A percentile compares a stretch with the other conserved stretches of the same genome.
Evolutionary conservation across 2,329 filamentous ascomycete genomes (phyloP).

Genomic region (Colletotrichum australisinense): DNA sequence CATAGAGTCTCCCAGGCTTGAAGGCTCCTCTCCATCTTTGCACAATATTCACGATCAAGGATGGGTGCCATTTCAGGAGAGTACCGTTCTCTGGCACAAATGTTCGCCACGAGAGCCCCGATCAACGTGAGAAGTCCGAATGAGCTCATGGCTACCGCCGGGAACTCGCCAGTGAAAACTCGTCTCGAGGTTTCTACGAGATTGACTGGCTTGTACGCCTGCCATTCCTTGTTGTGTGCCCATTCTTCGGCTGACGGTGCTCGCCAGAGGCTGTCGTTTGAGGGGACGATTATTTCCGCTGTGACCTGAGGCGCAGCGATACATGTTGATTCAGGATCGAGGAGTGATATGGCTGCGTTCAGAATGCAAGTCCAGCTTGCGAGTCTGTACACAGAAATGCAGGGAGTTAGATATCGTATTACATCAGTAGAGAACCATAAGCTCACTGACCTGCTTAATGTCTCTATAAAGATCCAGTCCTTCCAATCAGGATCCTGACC

Average conservation of each 20-base stretch:
- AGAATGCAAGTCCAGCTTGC: background rate
- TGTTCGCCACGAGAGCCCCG: no score
- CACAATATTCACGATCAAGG: background rate
- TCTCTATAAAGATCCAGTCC: background rate
- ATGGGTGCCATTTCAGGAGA: background rate
- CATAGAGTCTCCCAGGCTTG: background rate
- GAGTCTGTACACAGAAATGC: background rate
- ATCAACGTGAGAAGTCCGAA: no score
- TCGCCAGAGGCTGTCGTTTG: background rate
- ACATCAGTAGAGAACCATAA: background rate
- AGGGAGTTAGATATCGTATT: background rate
- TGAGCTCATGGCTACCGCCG: no score
- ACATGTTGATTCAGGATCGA: background rate
- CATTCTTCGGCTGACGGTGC: background rate
- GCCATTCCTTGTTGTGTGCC: background rate
- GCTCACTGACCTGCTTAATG: background rate
- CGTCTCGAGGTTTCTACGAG: background rate
- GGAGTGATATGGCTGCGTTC: background rate
- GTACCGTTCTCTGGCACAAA: background rate
- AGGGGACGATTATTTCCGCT: background rate
- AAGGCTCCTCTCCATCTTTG: background rate
- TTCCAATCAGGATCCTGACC: background rate
- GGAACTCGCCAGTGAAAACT: background rate
- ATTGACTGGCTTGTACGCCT: background rate
- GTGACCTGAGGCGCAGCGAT: background rate